These are phyloP conservation scores for Panaeolus papilionaceus DNA, from an alignment of 768 basidiomycete species.

Conservation along the genomic window DNA sequence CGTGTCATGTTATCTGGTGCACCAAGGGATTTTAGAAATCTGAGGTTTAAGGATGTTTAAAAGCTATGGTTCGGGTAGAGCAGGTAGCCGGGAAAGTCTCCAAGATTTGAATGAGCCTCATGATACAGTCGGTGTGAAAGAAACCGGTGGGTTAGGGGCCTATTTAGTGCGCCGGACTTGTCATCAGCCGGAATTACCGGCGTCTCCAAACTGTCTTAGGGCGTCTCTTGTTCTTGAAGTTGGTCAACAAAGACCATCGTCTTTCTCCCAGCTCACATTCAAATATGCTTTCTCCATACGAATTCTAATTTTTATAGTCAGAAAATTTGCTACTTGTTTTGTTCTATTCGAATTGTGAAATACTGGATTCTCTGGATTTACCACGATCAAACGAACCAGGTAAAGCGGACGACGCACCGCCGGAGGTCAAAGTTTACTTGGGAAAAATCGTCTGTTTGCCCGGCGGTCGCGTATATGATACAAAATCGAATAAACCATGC, in stretches of 20 bases:
- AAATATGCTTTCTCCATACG: too few relatives aligned
- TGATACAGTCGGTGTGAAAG: slow-evolving; percentile 8
- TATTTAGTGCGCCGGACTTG: not conserved
- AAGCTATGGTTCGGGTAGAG: not conserved
- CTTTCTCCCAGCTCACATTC: too few relatives aligned
- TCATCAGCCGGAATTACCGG: slow-evolving; percentile 5
- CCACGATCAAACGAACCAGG: not conserved
- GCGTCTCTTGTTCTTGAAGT: too few relatives aligned
- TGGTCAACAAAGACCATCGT: too few relatives aligned
- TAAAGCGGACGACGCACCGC: not conserved
- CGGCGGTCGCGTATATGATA: not conserved
- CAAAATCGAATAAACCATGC: not conserved
- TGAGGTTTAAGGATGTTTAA: not conserved
- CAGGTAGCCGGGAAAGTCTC: slow-evolving; percentile 6
- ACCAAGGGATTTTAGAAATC: not conserved
- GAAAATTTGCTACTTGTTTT: too few relatives aligned
- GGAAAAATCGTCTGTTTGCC: not conserved
- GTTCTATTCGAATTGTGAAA: too few relatives aligned
- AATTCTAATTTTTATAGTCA: too few relatives aligned
- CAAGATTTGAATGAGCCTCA: not conserved
- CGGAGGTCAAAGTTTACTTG: not conserved
- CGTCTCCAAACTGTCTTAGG: not conserved
- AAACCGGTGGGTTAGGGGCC: slow-evolving; percentile 1
- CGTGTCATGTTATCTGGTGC: slow-evolving; percentile 3
- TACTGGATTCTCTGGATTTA: not conserved